Evolutionary conservation across 2,329 filamentous ascomycete species (phyloP).

Genomic region (Thielaviopsis euricoi): DNA sequence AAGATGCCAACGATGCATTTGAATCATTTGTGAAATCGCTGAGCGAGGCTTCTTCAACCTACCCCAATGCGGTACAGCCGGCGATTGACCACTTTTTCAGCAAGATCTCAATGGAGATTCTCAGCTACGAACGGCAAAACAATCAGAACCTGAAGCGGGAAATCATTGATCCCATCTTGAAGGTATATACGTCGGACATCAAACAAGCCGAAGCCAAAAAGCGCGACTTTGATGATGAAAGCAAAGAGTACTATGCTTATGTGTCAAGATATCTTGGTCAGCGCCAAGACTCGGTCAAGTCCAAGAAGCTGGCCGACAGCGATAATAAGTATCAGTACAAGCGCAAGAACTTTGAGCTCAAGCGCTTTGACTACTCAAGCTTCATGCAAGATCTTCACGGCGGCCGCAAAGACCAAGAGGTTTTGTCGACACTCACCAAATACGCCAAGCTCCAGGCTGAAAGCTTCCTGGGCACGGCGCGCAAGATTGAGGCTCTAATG

Average conservation of each 20-base stretch:
- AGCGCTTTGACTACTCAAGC: constrained; percentile 95
- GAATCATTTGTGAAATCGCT: constrained; percentile 70
- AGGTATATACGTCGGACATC: constrained; percentile 87
- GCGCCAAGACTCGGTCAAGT: constrained; percentile 85
- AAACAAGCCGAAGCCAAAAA: constrained; percentile 96
- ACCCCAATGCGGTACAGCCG: constrained; percentile 91
- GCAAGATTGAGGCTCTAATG: constrained; percentile 71
- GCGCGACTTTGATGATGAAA: constrained; percentile 96
- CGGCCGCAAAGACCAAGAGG: constrained; percentile 94
- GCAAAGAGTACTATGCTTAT: constrained; percentile 95
- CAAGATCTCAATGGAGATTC: constrained; percentile 82
- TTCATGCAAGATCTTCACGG: constrained; percentile 99
- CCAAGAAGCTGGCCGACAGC: constrained; percentile 89
- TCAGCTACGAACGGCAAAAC: constrained; percentile 74
- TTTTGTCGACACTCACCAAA: constrained; percentile 82
- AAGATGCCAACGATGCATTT: constrained; percentile 73
- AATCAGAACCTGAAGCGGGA: constrained; percentile 72
- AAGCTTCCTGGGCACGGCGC: constrained; percentile 65
- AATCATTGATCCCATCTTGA: constrained; percentile 85
- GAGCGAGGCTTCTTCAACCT: constrained; percentile 73
- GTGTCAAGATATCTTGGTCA: constrained; percentile 93
- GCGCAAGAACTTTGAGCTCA: constrained; percentile 85
- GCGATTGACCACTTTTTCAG: constrained; percentile 97
- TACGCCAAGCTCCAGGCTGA: constrained; percentile 84
- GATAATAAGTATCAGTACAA: constrained; percentile 94